A percentile compares a stretch with the other conserved stretches of the same genome.
Evolutionary conservation across 805 yeast genomes (phyloP).

Genomic region (Wickerhamomyces alni): DNA sequence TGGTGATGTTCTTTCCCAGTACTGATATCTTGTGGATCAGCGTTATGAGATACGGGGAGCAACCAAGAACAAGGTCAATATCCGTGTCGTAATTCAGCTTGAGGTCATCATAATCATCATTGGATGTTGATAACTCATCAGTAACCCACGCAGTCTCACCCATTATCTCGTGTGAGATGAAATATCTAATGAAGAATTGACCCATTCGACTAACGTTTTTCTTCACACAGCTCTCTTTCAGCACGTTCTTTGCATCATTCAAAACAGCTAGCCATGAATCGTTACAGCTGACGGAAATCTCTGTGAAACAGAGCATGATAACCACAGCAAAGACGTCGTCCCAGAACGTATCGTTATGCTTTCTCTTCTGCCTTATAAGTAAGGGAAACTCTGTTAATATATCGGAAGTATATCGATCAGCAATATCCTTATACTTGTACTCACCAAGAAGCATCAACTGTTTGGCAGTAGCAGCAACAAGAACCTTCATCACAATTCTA

Average conservation of each 20-base stretch:
- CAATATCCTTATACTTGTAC: constrained; percentile 21
- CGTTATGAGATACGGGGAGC: constrained; percentile 32
- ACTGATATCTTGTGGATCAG: constrained; percentile 31
- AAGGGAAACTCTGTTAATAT: constrained; percentile 27
- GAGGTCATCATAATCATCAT: constrained; percentile 4
- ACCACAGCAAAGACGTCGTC: constrained; percentile 36
- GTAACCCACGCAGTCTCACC: constrained; percentile 36
- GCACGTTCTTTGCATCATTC: constrained; percentile 31
- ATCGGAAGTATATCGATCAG: constrained; percentile 23
- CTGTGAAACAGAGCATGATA: constrained; percentile 34
- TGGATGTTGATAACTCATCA: constrained; percentile 4
- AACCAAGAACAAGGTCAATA: constrained; percentile 35
- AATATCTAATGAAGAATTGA: constrained; percentile 31
- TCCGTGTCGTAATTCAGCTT: constrained; percentile 28
- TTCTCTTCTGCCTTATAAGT: constrained; percentile 23
- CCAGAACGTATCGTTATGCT: constrained; percentile 25
- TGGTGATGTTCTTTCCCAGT: constrained; percentile 19
- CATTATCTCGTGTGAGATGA: constrained; percentile 38
- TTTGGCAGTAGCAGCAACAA: constrained; percentile 32
- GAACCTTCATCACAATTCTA: constrained; percentile 26
- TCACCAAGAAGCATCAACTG: constrained; percentile 28
- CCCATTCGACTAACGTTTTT: constrained; percentile 26
- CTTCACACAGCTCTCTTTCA: constrained; percentile 22
- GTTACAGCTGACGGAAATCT: constrained; percentile 36
- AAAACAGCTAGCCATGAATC: constrained; percentile 32